Conservation (phyloP, 768 basidiomycete species). For the Tricholoma sp. region DNA sequence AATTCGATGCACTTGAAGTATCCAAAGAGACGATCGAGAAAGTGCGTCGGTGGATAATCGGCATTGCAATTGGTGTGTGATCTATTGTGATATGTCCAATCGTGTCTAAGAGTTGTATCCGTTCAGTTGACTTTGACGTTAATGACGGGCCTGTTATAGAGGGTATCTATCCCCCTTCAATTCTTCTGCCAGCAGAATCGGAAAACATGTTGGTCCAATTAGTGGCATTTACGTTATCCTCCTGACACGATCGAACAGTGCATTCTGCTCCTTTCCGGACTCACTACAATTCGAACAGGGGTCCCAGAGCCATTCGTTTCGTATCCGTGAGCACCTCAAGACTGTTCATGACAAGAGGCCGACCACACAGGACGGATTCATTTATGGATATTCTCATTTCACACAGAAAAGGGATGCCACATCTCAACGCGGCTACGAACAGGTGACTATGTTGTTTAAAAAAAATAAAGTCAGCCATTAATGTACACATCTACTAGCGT, state of each 20-base stretch:
- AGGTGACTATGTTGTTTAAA: slow-evolving; percentile 38
- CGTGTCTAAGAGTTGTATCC: slow-evolving; percentile 1
- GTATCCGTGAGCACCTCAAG: slow-evolving; percentile 54
- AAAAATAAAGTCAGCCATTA: not conserved
- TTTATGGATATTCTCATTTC: slow-evolving; percentile 79
- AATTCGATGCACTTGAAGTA: slow-evolving; percentile 40
- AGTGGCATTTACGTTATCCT: not conserved
- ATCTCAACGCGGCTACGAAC: slow-evolving; percentile 76
- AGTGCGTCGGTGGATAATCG: slow-evolving; percentile 63
- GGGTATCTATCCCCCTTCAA: slow-evolving; percentile 62
- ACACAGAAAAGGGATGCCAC: slow-evolving; percentile 59
- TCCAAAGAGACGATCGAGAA: slow-evolving; percentile 39
- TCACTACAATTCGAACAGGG: slow-evolving; percentile 83
- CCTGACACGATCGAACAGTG: slow-evolving; percentile 37
- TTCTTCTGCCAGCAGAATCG: slow-evolving; percentile 58
- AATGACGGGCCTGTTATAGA: slow-evolving; percentile 81
- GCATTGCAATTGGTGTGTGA: slow-evolving; percentile 57
- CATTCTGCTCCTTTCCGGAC: slow-evolving; percentile 91
- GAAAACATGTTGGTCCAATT: slow-evolving; percentile 74
- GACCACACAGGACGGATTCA: slow-evolving; percentile 52
- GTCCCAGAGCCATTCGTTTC: slow-evolving; percentile 80
- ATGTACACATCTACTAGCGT: slow-evolving; percentile 35
- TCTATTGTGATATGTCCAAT: not conserved
- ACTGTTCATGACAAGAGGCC: slow-evolving; percentile 28
- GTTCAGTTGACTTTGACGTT: slow-evolving; percentile 79